Evolutionary conservation across 2,329 filamentous ascomycete species (phyloP).

Genomic region (Aureobasidium sp.): DNA sequence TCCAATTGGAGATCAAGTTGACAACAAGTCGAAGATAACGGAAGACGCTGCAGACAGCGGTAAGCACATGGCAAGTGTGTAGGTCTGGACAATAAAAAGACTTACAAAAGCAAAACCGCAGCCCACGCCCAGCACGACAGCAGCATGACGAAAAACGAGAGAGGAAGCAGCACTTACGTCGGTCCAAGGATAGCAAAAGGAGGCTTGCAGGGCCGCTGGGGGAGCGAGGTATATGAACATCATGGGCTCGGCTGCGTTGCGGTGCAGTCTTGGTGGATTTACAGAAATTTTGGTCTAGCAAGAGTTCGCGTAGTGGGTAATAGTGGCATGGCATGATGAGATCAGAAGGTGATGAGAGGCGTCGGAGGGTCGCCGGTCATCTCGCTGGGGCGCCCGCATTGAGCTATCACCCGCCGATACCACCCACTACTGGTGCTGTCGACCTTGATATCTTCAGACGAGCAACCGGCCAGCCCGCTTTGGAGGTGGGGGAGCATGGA

Average conservation of each 20-base stretch:
- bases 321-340: slow-evolving; percentile 16
- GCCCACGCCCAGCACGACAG: slow-evolving; percentile 16
- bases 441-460: slow-evolving; percentile 8
- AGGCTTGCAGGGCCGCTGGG: neutral
- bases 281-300: slow-evolving; percentile 10
- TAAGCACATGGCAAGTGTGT: slow-evolving; percentile 5
- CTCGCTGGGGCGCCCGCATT: slow-evolving; percentile 13
- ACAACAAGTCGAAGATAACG: slow-evolving; percentile 80
- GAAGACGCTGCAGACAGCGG: slow-evolving; percentile 56
- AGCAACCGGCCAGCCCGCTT: slow-evolving; percentile 14
- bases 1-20: slow-evolving; percentile 78
- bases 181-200: slow-evolving; percentile 1
- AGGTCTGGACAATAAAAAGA: neutral
- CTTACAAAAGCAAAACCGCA: slow-evolving; percentile 18
- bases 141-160: slow-evolving; percentile 17
- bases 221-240: slow-evolving; percentile 11
- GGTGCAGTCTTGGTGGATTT: slow-evolving; percentile 4
- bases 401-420: slow-evolving; percentile 14
- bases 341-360: slow-evolving; percentile 15
- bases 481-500: slow-evolving; percentile 11
- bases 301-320: slow-evolving; percentile 14
- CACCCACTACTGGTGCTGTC: slow-evolving; percentile 5
- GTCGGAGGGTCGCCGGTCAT: slow-evolving; percentile 10
- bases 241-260: slow-evolving; percentile 7
- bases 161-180: slow-evolving; percentile 11